Percentiles rank a stretch among this genome's conserved stretches.
These are phyloP conservation scores for Talaromyces islandicus DNA, from an alignment of 2,329 filamentous ascomycete species.

Conservation along the genomic window DNA sequence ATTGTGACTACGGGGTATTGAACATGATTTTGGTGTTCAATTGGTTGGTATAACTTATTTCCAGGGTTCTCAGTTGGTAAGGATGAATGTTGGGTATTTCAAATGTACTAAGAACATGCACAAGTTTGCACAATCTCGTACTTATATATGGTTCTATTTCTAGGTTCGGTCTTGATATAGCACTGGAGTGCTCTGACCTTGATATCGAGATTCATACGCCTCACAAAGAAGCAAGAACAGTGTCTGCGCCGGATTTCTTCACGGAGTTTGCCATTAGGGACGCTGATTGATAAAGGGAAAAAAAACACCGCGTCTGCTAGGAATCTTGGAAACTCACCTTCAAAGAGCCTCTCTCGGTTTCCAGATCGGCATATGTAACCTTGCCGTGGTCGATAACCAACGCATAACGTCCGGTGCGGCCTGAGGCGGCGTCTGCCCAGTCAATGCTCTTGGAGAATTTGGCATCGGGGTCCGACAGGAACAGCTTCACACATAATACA, in stretches of 20 bases:
- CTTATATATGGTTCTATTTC: background rate
- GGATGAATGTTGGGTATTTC: background rate
- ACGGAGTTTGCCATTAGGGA: background rate
- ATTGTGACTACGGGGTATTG: background rate
- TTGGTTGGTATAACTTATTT: background rate
- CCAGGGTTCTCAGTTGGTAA: background rate
- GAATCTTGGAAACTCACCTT: slow-evolving; percentile 27
- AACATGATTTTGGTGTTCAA: background rate
- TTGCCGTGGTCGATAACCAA: slow-evolving; percentile 78
- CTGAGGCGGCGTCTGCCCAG: slow-evolving; percentile 61
- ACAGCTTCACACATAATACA: slow-evolving; percentile 47
- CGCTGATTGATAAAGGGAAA: background rate
- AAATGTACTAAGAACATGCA: background rate
- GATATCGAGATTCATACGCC: background rate
- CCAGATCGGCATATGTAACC: slow-evolving; percentile 72
- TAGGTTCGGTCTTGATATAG: background rate
- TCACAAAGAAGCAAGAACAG: slow-evolving; percentile 35
- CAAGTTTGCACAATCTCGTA: background rate
- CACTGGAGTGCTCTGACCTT: background rate
- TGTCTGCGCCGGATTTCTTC: slow-evolving; percentile 34
- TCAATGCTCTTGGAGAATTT: slow-evolving; percentile 73
- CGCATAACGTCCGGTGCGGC: slow-evolving; percentile 72
- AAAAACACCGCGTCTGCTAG: background rate
- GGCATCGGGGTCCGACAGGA: slow-evolving; percentile 66
- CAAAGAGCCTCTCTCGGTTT: slow-evolving; percentile 43